Base-by-base conservation (phyloP, 176 grass and related monocot genomes). In the Raddia guianensis region DNA sequence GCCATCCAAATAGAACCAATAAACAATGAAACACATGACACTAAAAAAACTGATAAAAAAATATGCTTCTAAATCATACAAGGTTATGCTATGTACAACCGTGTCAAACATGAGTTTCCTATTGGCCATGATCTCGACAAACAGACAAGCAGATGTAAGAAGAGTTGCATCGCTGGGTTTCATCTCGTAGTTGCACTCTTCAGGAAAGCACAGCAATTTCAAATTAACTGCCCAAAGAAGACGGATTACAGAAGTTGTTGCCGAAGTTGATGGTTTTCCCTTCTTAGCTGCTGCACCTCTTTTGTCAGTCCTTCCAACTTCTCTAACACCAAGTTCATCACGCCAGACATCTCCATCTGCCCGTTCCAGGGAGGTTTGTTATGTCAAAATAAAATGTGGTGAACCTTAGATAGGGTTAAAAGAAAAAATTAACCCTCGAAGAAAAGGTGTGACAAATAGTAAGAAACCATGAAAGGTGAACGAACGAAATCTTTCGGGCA, bases 181-280 rank as follows among this genome's bases (percentile, higher is more conserved):
- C 15, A 27, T 56, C 3, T 8, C 8, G 13, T 27, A 9, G 11
- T 42, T 55, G 47, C 44, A 72, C 18, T 47, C 70, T 61, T 70
- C 58, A 60, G 65, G 63, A 42, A 74, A 73, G 62, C 46, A 80
- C 11, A 68, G 34, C 27, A 82, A 20, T 45, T 33, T 42, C 45
- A 77, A 45, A 73, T 0, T 47, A 52, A 42, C 6, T 14, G 50
- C 37, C 46, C 63, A 16, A 83, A 76, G 70, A 10, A 61, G 7
- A 61, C 59, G 79, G 3, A 69, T 80, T 49, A 87, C 49, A 93
- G 85, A 85, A 92, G 90, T 40, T 90, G 83, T 55, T 91, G 86
- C 61, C 86, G 81, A 16, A 93, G 90, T 52, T 95, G 96, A 47
- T 99, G 96, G 86, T 91, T 98, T 63, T 98, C 96, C 86, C 80